Base-by-base conservation (phyloP, 305 asterid genomes). In the Striga hermonthica region DNA sequence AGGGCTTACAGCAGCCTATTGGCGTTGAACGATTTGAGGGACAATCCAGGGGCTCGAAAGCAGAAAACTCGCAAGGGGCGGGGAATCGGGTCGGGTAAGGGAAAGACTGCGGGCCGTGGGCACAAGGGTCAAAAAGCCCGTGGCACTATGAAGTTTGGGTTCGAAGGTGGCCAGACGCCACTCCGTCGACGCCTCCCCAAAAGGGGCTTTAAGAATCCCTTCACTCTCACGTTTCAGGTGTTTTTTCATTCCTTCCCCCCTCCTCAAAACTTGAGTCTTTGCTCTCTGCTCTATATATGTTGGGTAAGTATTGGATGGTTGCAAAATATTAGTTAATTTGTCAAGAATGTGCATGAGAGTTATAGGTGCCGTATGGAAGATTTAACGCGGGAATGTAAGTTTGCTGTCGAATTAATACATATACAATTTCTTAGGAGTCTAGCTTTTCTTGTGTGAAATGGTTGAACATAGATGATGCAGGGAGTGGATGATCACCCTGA, bases 21-120 rank as follows among this genome's bases (percentile, higher is more conserved):
- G 83, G 83, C 90, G 34, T 64, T 92, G 82, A 92, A 92, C 41
- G 93, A 92, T 75, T 80, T 89, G 80, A 75, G 89, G 60, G 97
- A 92, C 69, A 92, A 89, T 68, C 83, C 82, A 28, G 96, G 95
- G 7, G 65, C 98, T 9, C 78, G 86, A 10, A 81, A 82, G 72
- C 91, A 87, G 74, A 87, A 87, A 81, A 92, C 98, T 7, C 75
- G 98, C 55, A 92, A 89, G 79, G 98, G 97, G 7, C 78, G 98
- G 49, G 98, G 98, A 59, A 92, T 92, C 31, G 96, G 97, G 67
- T 92, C 97, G 41, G 96, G 98, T n/a, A 92, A 92, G 74, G 98
- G 98, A 14, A 89, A 92, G 81, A 92, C 97, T 3, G 97, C 96
- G 0, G 98, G 98, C 39, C 80, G 97, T 5, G 98, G 98, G 16